Conservation (phyloP, 129 eudicot species). For the Flaveria ramosissima region DNA sequence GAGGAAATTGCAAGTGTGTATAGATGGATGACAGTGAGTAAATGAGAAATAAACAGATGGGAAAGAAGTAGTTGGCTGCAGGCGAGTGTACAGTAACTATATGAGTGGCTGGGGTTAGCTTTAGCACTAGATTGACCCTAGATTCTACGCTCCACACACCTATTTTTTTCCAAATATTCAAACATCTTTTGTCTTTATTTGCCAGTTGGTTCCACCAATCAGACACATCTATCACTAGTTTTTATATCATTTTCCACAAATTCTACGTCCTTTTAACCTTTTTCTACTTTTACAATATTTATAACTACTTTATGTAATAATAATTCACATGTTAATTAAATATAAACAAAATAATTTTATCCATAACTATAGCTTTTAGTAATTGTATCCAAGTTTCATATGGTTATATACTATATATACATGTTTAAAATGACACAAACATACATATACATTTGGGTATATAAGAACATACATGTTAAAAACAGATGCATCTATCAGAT, state of each 20-base stretch:
- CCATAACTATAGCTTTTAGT: background rate
- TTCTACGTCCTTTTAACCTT: background rate
- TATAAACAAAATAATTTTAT: background rate
- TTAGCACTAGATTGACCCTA: slow-evolving; percentile 34
- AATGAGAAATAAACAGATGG: slow-evolving; percentile 28
- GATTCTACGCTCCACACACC: slow-evolving; percentile 31
- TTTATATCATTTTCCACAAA: background rate
- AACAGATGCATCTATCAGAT: no score
- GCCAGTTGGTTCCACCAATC: slow-evolving; percentile 30
- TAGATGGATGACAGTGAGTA: slow-evolving; percentile 21
- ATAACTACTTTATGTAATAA: no score
- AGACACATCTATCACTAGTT: slow-evolving; percentile 26
- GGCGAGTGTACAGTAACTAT: slow-evolving; percentile 11
- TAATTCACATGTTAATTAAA: no score
- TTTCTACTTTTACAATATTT: background rate
- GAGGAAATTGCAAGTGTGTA: no score
- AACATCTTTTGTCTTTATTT: slow-evolving; percentile 31
- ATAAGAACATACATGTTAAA: no score
- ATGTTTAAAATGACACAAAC: no score
- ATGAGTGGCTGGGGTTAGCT: slow-evolving; percentile 54
- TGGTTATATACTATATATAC: no score
- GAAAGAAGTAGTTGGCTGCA: slow-evolving; percentile 34
- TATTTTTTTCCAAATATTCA: slow-evolving; percentile 12
- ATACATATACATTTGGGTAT: no score
- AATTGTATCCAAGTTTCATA: no score